Conservation (phyloP, 768 basidiomycete genomes). For the Kwoniella newhampshirensis region DNA sequence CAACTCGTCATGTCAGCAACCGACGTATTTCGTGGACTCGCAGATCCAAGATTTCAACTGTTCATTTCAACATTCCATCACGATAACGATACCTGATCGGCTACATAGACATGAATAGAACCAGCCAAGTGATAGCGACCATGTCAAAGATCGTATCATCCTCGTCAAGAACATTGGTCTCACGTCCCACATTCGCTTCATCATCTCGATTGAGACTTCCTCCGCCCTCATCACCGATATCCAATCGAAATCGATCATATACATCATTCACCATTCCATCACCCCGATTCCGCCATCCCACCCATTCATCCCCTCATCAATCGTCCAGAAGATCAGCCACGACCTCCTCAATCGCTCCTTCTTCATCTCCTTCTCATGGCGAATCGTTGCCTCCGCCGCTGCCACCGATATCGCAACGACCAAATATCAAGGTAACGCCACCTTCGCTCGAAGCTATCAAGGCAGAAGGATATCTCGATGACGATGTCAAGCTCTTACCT, state of each 20-base stretch:
- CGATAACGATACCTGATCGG: no score
- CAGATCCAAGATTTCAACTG: no score
- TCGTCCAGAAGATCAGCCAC: constrained; percentile 5
- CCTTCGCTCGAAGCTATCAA: constrained; percentile 45
- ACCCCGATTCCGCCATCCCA: not conserved
- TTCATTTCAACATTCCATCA: no score
- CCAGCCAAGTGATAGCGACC: not conserved
- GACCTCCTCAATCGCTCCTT: constrained; percentile 13
- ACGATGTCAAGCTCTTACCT: constrained; percentile 42
- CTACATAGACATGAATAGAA: no score
- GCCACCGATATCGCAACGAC: not conserved
- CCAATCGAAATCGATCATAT: not conserved
- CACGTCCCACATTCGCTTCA: constrained; percentile 23
- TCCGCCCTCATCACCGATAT: not conserved
- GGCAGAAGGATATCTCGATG: constrained; percentile 47
- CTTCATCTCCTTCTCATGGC: constrained; percentile 8
- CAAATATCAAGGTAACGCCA: constrained; percentile 34
- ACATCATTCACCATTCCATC: constrained; percentile 2
- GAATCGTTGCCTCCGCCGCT: not conserved
- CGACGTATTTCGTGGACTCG: no score
- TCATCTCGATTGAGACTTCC: constrained; percentile 12
- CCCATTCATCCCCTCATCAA: not conserved
- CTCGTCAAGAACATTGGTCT: constrained; percentile 6
- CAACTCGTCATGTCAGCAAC: constrained; percentile 1
- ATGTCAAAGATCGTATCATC: not conserved